Percentiles rank a stretch among this genome's conserved stretches.
phyloP scores from a whole-genome alignment of 208 protist species.

The Trichomonas gallinae region DNA sequence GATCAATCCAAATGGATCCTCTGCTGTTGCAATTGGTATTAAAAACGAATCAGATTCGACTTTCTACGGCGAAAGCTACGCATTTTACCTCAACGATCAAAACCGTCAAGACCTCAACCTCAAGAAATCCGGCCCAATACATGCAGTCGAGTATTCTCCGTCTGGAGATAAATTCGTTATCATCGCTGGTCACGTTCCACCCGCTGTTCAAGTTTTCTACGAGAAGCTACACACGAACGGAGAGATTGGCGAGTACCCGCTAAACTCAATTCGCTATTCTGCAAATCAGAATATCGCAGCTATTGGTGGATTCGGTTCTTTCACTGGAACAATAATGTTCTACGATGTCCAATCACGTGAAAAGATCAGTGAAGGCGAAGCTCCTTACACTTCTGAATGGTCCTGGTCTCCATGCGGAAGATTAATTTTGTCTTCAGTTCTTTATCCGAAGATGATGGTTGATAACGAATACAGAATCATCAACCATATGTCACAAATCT shows the following conservation, averaged over 20 bases:
- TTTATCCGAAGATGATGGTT: conserved; percentile 6
- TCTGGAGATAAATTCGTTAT: not conserved
- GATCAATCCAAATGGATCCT: not conserved
- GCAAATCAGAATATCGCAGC: not conserved
- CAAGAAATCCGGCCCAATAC: not conserved
- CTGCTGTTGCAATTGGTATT: not conserved
- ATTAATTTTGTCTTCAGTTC: not conserved
- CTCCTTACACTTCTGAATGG: not conserved
- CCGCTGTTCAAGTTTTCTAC: not conserved
- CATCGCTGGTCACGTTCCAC: not conserved
- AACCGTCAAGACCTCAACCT: not conserved
- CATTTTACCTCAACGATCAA: not conserved
- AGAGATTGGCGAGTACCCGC: not conserved
- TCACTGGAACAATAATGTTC: not conserved
- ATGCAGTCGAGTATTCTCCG: not conserved
- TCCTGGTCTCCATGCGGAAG: not conserved
- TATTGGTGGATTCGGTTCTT: not conserved
- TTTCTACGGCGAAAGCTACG: not conserved
- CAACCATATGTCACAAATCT: not conserved
- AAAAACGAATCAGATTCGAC: not conserved
- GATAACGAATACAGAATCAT: not conserved
- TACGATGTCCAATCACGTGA: not conserved
- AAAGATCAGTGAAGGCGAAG: not conserved
- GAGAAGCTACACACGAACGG: not conserved
- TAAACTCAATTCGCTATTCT: not conserved